phyloP scores from a whole-genome alignment of 148 eudicot species.

The Rhododendron griersonianum region DNA sequence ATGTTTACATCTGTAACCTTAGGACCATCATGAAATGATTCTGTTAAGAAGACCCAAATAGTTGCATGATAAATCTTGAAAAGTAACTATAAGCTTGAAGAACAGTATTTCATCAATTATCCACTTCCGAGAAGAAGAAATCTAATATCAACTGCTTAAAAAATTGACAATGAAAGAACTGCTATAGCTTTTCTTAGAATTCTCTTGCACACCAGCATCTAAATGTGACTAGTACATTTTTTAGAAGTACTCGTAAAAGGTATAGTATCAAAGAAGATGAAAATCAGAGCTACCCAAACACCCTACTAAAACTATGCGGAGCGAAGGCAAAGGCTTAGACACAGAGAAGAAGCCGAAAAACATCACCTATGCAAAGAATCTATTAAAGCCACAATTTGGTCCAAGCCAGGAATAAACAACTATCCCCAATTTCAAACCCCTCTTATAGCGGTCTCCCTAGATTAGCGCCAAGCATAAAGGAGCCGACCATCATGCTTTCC shows the following conservation, averaged over 20 bases:
- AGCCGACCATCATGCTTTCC: not conserved
- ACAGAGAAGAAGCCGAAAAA: not conserved
- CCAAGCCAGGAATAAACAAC: not conserved
- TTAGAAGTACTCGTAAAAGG: not conserved
- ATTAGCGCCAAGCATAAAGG: not conserved
- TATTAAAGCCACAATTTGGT: not conserved
- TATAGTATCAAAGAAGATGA: too few species aligned
- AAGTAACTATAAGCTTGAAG: not conserved
- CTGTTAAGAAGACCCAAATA: slow-evolving; percentile 23
- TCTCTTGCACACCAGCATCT: not conserved
- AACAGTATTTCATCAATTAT: not conserved
- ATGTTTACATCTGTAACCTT: slow-evolving; percentile 25
- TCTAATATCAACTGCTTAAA: not conserved
- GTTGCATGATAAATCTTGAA: slow-evolving; percentile 3
- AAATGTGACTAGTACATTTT: not conserved
- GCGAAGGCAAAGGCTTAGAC: not conserved
- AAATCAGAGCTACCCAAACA: not conserved
- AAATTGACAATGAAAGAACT: not conserved
- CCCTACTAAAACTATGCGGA: not conserved
- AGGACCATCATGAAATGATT: slow-evolving; percentile 21
- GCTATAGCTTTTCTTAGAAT: not conserved
- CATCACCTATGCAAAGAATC: not conserved
- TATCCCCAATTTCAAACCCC: not conserved
- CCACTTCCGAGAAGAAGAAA: not conserved
- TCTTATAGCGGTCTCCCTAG: too few species aligned